Conservation (phyloP, 106 monocot genomes). For the Iris macrosiphon region DNA sequence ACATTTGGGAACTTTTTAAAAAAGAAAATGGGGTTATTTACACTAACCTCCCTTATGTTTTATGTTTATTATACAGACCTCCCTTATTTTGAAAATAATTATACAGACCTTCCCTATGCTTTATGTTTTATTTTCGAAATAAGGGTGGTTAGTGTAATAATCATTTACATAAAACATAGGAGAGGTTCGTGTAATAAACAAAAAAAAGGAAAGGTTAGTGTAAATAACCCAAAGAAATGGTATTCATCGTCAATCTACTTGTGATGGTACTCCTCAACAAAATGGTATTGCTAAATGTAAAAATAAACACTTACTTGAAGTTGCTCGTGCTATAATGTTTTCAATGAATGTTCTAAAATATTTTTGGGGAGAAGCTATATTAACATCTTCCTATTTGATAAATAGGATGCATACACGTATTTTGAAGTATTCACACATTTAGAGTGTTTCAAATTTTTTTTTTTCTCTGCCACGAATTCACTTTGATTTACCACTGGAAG, state of each 20-base stretch:
- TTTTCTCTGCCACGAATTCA: neutral
- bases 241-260: neutral
- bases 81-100: too few species aligned
- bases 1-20: neutral
- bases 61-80: too few species aligned
- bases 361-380: neutral
- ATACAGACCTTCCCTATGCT: too few species aligned
- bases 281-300: neutral
- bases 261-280: neutral
- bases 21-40: neutral
- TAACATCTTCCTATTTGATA: neutral
- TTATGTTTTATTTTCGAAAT: too few species aligned
- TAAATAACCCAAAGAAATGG: too few species aligned
- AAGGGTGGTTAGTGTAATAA: too few species aligned
- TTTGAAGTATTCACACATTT: neutral
- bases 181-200: too few species aligned
- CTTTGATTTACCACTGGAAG: neutral
- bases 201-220: too few species aligned
- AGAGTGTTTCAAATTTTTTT: neutral
- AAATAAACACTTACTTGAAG: conserved; percentile 1
- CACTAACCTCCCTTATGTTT: too few species aligned
- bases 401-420: neutral
- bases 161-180: too few species aligned
- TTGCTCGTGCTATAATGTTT: neutral
- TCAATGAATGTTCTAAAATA: neutral